A percentile compares a stretch with the other conserved stretches of the same genome.
phyloP scores from a whole-genome alignment of 768 basidiomycete genomes.

The Dentipellis sp. region DNA sequence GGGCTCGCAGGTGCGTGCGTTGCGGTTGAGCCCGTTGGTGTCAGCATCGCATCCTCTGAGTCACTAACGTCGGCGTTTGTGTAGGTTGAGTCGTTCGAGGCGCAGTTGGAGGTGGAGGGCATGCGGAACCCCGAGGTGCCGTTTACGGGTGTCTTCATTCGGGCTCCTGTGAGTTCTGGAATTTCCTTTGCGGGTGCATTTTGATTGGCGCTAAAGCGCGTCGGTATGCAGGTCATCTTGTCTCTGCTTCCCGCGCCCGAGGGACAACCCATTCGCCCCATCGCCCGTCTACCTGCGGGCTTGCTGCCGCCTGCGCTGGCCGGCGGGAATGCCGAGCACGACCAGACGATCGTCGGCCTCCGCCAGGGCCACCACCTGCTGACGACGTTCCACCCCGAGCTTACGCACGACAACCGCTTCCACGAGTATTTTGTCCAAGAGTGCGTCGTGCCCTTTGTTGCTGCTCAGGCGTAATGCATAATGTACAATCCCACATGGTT shows the following conservation, averaged over 20 bases:
- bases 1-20: conserved; percentile 69
- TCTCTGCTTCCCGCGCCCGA: conserved; percentile 33
- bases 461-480: background rate
- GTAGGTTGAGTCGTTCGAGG: conserved; percentile 89
- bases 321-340: conserved; percentile 32
- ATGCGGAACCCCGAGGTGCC: conserved; percentile 49
- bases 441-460: conserved; percentile 42
- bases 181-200: background rate
- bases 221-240: conserved; percentile 48
- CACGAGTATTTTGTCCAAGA: conserved; percentile 84
- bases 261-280: conserved; percentile 55
- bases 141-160: conserved; percentile 86
- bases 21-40: background rate
- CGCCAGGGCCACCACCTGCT: conserved; percentile 78
- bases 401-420: conserved; percentile 79
- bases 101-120: conserved; percentile 53
- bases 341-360: conserved; percentile 70
- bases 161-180: conserved; percentile 61
- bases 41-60: conserved; percentile 3
- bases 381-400: conserved; percentile 91
- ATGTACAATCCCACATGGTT: background rate
- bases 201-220: background rate
- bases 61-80: background rate
- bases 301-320: conserved; percentile 31
- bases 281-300: conserved; percentile 57